A percentile compares a stretch with the other conserved stretches of the same genome.
Conservation (phyloP, 352 stramenopile genomes). For the Globisporangium nunn region DNA sequence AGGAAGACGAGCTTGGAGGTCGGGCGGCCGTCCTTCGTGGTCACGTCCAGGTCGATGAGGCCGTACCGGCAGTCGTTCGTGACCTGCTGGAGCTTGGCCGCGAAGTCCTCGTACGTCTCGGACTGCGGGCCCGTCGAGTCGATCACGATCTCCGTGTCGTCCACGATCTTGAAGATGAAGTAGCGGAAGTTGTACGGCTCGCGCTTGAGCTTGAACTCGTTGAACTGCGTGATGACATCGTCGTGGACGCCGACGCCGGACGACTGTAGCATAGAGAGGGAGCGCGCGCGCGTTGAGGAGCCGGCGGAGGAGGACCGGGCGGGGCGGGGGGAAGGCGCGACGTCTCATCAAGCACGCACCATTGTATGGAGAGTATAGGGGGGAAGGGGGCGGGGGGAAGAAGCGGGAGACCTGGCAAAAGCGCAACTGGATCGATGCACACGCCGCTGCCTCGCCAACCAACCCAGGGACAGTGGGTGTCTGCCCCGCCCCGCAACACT, state of each 20-base stretch:
- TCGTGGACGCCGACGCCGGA: constrained; percentile 92
- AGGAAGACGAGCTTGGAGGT: constrained; percentile 90
- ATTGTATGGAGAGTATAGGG: not conserved
- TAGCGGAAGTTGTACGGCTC: constrained; percentile 90
- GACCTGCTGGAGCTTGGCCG: constrained; percentile 59
- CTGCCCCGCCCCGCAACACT: not conserved
- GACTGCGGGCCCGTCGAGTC: constrained; percentile 67
- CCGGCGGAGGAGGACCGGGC: not conserved
- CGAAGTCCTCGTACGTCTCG: constrained; percentile 88
- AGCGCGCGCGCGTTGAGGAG: not conserved
- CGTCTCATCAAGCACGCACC: not conserved
- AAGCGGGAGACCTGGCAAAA: not conserved
- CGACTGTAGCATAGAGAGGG: constrained; percentile 38
- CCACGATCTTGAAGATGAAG: constrained; percentile 95
- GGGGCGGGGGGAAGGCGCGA: not conserved
- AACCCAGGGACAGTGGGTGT: not conserved
- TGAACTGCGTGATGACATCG: constrained; percentile 91
- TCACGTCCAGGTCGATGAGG: constrained; percentile 87
- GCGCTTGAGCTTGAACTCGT: constrained; percentile 94
- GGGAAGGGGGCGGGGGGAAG: not conserved
- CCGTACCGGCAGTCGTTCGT: constrained; percentile 85
- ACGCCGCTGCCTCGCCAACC: not conserved
- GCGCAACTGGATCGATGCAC: not conserved
- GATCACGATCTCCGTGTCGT: constrained; percentile 91
- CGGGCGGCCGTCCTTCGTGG: constrained; percentile 83